Conservation (phyloP, 352 stramenopile species). For the Pythium dissotocum region DNA sequence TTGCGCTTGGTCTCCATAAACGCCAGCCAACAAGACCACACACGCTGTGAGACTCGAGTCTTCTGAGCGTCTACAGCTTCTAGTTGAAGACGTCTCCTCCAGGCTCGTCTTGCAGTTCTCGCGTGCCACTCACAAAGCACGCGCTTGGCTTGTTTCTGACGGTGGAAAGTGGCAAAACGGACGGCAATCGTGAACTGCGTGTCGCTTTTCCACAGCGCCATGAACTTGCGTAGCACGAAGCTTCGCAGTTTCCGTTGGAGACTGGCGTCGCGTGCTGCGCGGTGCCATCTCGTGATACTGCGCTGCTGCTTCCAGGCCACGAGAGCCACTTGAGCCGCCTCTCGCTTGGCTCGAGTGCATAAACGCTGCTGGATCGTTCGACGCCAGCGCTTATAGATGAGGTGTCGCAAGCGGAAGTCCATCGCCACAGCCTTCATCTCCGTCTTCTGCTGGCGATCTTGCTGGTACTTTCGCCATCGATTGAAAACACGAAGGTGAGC, state of each 20-base stretch:
- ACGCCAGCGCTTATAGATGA: constrained; percentile 18
- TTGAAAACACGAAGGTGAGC: not conserved
- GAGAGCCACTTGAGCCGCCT: not conserved
- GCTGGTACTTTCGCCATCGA: constrained; percentile 5
- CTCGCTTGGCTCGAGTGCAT: not conserved
- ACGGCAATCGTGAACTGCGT: constrained; percentile 34
- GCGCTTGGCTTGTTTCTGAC: constrained; percentile 28
- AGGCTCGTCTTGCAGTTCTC: not conserved
- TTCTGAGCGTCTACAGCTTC: not conserved
- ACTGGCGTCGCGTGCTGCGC: not conserved
- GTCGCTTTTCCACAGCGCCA: constrained; percentile 35
- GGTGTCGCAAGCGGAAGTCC: not conserved
- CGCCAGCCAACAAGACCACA: constrained; percentile 13
- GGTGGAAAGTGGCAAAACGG: constrained; percentile 36
- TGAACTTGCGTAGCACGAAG: constrained; percentile 45
- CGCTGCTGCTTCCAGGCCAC: constrained; percentile 10
- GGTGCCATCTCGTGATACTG: constrained; percentile 30
- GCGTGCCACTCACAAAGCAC: constrained; percentile 31
- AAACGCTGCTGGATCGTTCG: not conserved
- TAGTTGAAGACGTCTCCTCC: not conserved
- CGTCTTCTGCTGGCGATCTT: not conserved
- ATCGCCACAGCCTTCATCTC: constrained; percentile 6
- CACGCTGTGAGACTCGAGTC: not conserved
- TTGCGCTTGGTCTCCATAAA: constrained; percentile 2
- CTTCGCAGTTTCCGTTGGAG: constrained; percentile 22